Base-by-base conservation (phyloP, 192 early-diverging fungal species). In the Geranomyces michiganensis region DNA sequence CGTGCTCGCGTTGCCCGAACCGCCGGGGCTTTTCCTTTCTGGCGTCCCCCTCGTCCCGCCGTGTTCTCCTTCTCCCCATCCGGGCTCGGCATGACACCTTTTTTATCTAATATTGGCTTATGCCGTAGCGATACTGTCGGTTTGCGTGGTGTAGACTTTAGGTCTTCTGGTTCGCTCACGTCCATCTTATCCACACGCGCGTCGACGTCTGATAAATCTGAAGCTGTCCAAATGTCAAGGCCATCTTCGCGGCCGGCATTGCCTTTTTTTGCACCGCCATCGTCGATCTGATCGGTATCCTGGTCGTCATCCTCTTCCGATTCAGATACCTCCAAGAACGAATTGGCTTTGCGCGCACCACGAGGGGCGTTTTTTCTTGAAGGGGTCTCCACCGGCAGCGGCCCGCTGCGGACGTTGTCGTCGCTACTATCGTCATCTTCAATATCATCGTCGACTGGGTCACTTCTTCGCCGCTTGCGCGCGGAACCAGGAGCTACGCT, bases 281-380 rank as follows among this genome's bases (percentile, higher is more conserved):
- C 36, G 10, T 53, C 51, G n/a, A n/a, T n/a, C 24, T 53, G 51
- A 15, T 8, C 51, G 51, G 10, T 19, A 47, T 53, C 51, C 6
- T 53, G 7, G 19, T 53, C 51, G 7, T 53, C 51, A 53, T 62
- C 68, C 33, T 47, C 47, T 22, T 70, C 68, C 0, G 44, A 29
- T 6, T 62, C 58, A 17, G 53, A 58, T 8, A 70, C 26, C 41
- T 70, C 68, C 32, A 24, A 19, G 19, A 70, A 70, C 26, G 27
- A 61, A n/a, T 27, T 21, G 8, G 55, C 45, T 22, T 44, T 27
- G 0, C 32, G 53, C 60, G 68, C 68, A 61, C 53, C n/a, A 19
- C 68, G 29, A 26, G 68, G 68, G 43, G 68, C 68, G 24, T 70
- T 70, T 43, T 53, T 70, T 24, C 55, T 21, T 56, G 17, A 29